These are phyloP conservation scores for Syzygium aqueum DNA, from an alignment of 345 rosid genomes.

Conservation along the genomic window DNA sequence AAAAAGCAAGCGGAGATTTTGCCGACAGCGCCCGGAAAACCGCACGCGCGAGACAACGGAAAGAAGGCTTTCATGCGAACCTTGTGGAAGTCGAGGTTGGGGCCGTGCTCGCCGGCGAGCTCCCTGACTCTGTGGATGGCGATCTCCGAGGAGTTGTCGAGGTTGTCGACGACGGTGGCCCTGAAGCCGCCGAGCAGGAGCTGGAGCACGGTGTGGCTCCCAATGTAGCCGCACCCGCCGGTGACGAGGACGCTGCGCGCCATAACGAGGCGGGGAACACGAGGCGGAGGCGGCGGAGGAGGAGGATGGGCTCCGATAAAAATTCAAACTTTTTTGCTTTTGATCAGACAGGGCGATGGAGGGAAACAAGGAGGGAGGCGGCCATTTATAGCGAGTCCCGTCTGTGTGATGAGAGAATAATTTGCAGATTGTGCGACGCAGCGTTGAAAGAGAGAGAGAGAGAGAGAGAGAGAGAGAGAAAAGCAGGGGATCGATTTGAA, in stretches of 20 bases:
- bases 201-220: conserved; percentile 93
- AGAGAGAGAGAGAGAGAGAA: not conserved
- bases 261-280: not conserved
- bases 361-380: not conserved
- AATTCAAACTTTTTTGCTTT: not conserved
- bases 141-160: conserved; percentile 66
- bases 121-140: conserved; percentile 56
- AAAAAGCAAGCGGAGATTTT: not conserved
- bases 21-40: not conserved
- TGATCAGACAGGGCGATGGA: not conserved
- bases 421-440: not conserved
- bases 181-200: conserved; percentile 61
- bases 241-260: conserved; percentile 51
- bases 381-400: not conserved
- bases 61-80: conserved; percentile 9
- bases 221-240: conserved; percentile 98
- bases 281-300: not conserved
- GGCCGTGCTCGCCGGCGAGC: conserved; percentile 56
- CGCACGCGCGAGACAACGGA: not conserved
- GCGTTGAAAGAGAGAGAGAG: no score
- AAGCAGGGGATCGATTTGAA: not conserved
- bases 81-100: conserved; percentile 61
- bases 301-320: not conserved
- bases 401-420: not conserved
- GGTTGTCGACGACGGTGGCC: conserved; percentile 72